Base-by-base conservation (phyloP, 495 filamentous ascomycete genomes). In the Haplographium delicatum region DNA sequence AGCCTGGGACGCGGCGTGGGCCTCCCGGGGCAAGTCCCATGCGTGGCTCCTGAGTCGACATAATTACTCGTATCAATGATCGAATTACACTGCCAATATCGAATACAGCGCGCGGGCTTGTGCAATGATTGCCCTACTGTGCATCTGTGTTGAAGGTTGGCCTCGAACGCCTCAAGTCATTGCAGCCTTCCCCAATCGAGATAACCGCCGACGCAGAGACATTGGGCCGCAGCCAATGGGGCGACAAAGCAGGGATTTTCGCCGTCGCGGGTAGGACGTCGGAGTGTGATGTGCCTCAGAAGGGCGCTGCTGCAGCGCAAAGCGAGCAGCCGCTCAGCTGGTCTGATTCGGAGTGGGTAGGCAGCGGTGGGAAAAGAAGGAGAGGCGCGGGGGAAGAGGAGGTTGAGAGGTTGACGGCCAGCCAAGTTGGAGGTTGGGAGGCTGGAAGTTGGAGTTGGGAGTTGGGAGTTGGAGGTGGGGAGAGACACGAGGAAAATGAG, bases 241-340 rank as follows among this genome's bases (percentile, higher is more conserved):
- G 50, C 53, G 40, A 33, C 49, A 53, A 18, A 56, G 41, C 57
- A 56, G 50, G 57, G 57, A 51, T 53, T 1, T 8, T 22, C 7
- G 9, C 13, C 15, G n/a, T 50, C 57, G 57, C 57, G 57, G 28
- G 57, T 60, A 56, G 57, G 47, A 51, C 47, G 42, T 48, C 37
- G 42, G 35, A 54, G 26, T 60, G 57, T 56, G 57, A 60, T 58
- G 44, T 57, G 54, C 54, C 48, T 52, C 44, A 48, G 48, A 44
- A 13, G 20, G 54, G 44, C 48, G 47, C 49, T 51, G 53, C 37
- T 54, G 56, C 56, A 54, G 38, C 47, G 44, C 35, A 52, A 56
- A 46, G 51, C 52, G 46, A 59, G 57, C 57, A 60, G 57, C 52
- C 57, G 57, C 57, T 60, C 57, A 60, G 48, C 57, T 56, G 50